Evolutionary conservation across 2,329 filamentous ascomycete species (phyloP), one percentile per base, ranked within the genome.

Genomic region (Bertia moriformis): DNA sequence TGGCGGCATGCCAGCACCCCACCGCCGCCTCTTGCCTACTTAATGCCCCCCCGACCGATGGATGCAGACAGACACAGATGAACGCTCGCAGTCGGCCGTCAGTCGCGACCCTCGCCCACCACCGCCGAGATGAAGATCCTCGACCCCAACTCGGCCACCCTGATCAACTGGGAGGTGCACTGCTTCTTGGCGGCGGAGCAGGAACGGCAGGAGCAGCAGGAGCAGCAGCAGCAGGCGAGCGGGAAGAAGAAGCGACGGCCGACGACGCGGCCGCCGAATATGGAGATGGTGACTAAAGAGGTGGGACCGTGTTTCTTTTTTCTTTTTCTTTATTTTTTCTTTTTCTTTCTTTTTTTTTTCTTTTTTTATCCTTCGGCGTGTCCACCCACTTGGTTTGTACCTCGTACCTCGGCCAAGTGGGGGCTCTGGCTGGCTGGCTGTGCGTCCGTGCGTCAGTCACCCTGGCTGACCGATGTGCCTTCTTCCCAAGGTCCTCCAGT

Each of bases 151-250:
- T 73, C 73, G 19, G 78, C 78, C 4, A 67, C 78, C 32, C 63
- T 87, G 50, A 73, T 75, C 53, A 86, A 86, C 56, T 79, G 73
- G 46, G 82, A 86, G 63, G 79, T 86, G 45, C 78, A 77, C 49
- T 63, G 69, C 41, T 79, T 83, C 48, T 58, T 86, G 29, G 59
- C 60, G 4, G 67, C 77, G 37, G 70, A 74, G 49, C 65, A 65
- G 39, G 57, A 62, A 40, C 59, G 62, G 44, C 45, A 47, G 27
- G 41, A 47, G 19, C 42, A 46, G 37, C 65, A 71, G 49, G 57
- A 61, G 32, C 56, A 61, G 39, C 67, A 67, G 44, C 66, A 63
- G 14, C 62, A 66, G 30, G 63, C 69, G 3, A n/a, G n/a, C n/a
- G n/a, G n/a, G n/a, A n/a, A n/a, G n/a, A n/a, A n/a, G n/a, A n/a